Percentiles rank a stretch among this genome's conserved stretches.
Conservation (phyloP, 768 basidiomycete genomes). For the Panellus pusillus region DNA sequence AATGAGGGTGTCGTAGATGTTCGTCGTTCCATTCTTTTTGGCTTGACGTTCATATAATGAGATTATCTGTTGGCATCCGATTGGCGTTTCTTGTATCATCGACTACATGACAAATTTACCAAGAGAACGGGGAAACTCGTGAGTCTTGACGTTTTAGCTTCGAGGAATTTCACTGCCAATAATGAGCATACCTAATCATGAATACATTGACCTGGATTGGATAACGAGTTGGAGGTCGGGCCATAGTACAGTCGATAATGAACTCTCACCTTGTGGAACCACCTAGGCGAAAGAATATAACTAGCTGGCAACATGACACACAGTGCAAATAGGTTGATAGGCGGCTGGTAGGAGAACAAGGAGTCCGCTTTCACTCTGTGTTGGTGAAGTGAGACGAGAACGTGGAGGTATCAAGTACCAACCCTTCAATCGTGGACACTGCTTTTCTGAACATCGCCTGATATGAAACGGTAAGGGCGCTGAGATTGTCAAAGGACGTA, state of each 20-base stretch:
- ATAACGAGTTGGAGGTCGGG: conserved; percentile 12
- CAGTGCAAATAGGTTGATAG: conserved; percentile 86
- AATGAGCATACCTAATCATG: conserved; percentile 63
- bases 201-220: conserved; percentile 74
- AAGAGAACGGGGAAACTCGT: conserved; percentile 87
- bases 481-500: not conserved
- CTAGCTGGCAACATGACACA: conserved; percentile 85
- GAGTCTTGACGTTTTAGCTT: conserved; percentile 39
- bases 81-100: too few species aligned
- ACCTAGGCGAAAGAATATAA: conserved; percentile 85
- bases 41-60: conserved; percentile 86
- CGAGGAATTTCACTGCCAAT: not conserved
- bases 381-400: conserved; percentile 1
- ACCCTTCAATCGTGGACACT: conserved; percentile 94
- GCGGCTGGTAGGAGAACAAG: conserved; percentile 92
- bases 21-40: conserved; percentile 61
- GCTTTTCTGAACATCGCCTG: conserved; percentile 95
- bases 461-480: not conserved
- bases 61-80: conserved; percentile 38
- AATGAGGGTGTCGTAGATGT: conserved; percentile 71
- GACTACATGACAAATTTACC: not conserved
- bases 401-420: conserved; percentile 16
- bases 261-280: conserved; percentile 89
- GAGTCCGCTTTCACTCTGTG: conserved; percentile 83
- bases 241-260: conserved; percentile 7